Conservation (phyloP, 2,329 filamentous ascomycete species). For the Xylariaceae sp. region DNA sequence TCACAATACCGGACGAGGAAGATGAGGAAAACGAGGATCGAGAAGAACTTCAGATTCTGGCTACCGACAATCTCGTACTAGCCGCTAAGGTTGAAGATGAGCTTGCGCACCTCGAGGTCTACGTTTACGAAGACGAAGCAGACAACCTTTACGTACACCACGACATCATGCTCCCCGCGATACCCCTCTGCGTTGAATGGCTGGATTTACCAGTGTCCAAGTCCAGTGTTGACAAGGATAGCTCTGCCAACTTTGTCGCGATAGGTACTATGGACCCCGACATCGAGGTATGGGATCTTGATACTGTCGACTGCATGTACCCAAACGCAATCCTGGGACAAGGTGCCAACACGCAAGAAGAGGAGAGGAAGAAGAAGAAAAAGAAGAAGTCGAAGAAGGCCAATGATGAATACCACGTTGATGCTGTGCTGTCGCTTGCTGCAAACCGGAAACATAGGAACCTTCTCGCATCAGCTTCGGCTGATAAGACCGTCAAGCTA, state of each 20-base stretch:
- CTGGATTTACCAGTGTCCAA: slow-evolving; percentile 86
- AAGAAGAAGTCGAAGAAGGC: slow-evolving; percentile 86
- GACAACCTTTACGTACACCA: slow-evolving; percentile 99
- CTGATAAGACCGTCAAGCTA: slow-evolving; percentile 94
- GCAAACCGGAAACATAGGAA: slow-evolving; percentile 93
- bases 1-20: slow-evolving; percentile 71
- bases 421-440: slow-evolving; percentile 85
- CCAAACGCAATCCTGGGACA: slow-evolving; percentile 93
- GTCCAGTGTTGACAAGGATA: slow-evolving; percentile 54
- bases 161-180: slow-evolving; percentile 97
- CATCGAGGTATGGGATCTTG: slow-evolving; percentile 97
- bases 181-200: slow-evolving; percentile 95
- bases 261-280: slow-evolving; percentile 97
- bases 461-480: slow-evolving; percentile 88
- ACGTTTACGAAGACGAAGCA: slow-evolving; percentile 91
- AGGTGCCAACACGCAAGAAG: slow-evolving; percentile 48
- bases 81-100: slow-evolving; percentile 96
- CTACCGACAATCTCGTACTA: slow-evolving; percentile 87
- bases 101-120: slow-evolving; percentile 91
- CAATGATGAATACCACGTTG: slow-evolving; percentile 90
- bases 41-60: slow-evolving; percentile 88
- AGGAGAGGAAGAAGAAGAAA: slow-evolving; percentile 66
- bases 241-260: slow-evolving; percentile 84
- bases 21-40: slow-evolving; percentile 82
- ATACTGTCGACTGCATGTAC: slow-evolving; percentile 96